Evolutionary conservation across 305 asterid genomes (phyloP).

Genomic region (Fraxinus xanthoxyloides): DNA sequence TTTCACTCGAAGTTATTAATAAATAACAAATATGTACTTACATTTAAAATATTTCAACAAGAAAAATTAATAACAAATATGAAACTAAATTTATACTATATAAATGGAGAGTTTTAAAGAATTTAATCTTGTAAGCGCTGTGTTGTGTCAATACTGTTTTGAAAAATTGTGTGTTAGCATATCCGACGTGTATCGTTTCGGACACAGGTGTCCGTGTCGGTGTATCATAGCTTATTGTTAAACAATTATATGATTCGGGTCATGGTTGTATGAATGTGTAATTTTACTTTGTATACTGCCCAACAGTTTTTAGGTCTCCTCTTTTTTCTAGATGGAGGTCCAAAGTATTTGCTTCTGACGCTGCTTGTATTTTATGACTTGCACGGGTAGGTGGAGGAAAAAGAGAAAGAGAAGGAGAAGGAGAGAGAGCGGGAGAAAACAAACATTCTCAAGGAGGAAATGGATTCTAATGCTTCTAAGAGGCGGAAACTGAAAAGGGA

Average conservation of each 20-base stretch:
- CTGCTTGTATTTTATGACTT: slow-evolving; percentile 14
- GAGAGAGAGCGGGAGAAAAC: slow-evolving; percentile 79
- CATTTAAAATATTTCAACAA: neutral
- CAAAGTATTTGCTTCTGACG: neutral
- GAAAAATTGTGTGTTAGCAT: no score
- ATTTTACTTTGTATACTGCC: neutral
- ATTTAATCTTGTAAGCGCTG: neutral
- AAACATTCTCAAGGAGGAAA: slow-evolving; percentile 64
- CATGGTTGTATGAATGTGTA: neutral
- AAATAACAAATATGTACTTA: neutral
- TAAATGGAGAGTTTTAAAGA: neutral
- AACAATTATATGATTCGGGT: neutral
- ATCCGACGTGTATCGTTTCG: no score
- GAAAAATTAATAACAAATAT: neutral
- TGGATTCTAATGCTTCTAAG: slow-evolving; percentile 78
- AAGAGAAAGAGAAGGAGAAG: slow-evolving; percentile 51
- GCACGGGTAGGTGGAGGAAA: slow-evolving; percentile 59
- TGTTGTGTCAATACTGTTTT: neutral
- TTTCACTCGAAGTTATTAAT: neutral
- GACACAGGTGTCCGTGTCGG: no score
- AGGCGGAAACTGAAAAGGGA: slow-evolving; percentile 93
- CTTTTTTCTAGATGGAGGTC: neutral
- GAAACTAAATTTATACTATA: no score
- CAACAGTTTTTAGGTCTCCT: neutral
- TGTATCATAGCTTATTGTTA: neutral